These are phyloP conservation scores for Trypanosomatidae sp. DNA, from an alignment of 208 protist genomes.

Conservation along the genomic window DNA sequence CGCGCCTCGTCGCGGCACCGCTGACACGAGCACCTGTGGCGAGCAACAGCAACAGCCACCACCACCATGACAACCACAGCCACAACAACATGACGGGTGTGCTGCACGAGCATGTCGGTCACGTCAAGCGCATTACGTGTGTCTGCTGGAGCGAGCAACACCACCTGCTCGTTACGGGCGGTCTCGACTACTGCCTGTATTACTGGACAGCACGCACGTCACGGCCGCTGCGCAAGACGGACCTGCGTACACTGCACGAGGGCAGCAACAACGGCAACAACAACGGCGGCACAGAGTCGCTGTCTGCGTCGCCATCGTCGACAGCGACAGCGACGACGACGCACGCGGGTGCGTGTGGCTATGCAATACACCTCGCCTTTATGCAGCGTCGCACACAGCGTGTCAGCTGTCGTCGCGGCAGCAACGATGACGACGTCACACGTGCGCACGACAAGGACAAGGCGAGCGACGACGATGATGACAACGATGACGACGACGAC, in stretches of 20 bases:
- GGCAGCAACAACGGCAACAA: background rate
- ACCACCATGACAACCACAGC: background rate
- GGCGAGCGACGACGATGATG: background rate
- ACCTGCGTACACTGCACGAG: conserved; percentile 8
- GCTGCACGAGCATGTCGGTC: conserved; percentile 10
- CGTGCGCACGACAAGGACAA: background rate
- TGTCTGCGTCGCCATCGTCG: background rate
- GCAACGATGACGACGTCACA: too few relatives aligned
- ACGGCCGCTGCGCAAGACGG: conserved; percentile 30
- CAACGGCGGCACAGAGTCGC: background rate
- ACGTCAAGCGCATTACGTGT: conserved; percentile 57
- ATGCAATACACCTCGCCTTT: too few relatives aligned
- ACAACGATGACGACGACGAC: background rate
- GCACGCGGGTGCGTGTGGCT: background rate
- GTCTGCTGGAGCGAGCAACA: conserved; percentile 26
- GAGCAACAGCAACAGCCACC: background rate
- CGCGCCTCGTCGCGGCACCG: background rate
- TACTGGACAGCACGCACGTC: conserved; percentile 45
- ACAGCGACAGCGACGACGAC: background rate
- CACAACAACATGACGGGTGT: background rate
- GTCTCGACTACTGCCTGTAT: conserved; percentile 50
- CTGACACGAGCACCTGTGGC: background rate
- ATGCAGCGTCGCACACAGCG: too few relatives aligned
- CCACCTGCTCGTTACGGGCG: conserved; percentile 50
- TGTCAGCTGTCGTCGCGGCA: too few relatives aligned